Conservation (phyloP, 2,329 filamentous ascomycete genomes). For the Coniochaeta sp. region DNA sequence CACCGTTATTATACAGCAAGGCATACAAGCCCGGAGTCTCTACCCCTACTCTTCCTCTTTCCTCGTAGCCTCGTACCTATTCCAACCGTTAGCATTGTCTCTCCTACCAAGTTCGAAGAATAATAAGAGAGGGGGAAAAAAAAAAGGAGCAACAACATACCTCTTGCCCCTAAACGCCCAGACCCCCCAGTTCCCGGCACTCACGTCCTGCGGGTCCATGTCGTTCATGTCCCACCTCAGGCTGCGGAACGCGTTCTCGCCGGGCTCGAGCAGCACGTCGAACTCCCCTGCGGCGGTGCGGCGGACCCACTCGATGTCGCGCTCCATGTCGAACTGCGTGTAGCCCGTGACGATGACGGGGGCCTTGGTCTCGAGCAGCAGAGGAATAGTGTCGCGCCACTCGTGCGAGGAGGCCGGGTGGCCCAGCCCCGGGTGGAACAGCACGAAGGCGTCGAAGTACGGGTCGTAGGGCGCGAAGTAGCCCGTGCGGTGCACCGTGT, state of each 20-base stretch:
- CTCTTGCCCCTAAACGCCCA: slow-evolving; percentile 98
- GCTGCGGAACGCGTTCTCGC: slow-evolving; percentile 91
- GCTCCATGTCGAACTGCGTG: slow-evolving; percentile 88
- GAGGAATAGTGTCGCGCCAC: slow-evolving; percentile 85
- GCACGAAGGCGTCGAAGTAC: slow-evolving; percentile 95
- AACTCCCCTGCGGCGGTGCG: slow-evolving; percentile 84
- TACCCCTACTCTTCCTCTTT: not conserved
- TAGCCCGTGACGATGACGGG: slow-evolving; percentile 94
- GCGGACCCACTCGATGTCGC: slow-evolving; percentile 85
- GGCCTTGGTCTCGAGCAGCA: slow-evolving; percentile 89
- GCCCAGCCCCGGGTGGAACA: slow-evolving; percentile 94
- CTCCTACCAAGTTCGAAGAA: not conserved
- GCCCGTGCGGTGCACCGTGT: slow-evolving; percentile 86
- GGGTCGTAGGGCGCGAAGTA: slow-evolving; percentile 93
- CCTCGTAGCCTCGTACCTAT: not conserved
- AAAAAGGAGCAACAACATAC: slow-evolving; percentile 38
- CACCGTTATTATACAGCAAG: not conserved
- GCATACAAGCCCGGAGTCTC: not conserved
- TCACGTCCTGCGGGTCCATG: slow-evolving; percentile 86
- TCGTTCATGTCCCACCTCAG: slow-evolving; percentile 96
- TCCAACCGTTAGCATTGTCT: not conserved
- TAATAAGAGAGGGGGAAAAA: no score
- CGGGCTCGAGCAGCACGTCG: slow-evolving; percentile 83
- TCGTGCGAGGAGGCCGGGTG: slow-evolving; percentile 91
- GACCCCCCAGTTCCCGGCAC: slow-evolving; percentile 92